phyloP scores from a whole-genome alignment of 768 basidiomycete species.

The Mycena kentingensis region DNA sequence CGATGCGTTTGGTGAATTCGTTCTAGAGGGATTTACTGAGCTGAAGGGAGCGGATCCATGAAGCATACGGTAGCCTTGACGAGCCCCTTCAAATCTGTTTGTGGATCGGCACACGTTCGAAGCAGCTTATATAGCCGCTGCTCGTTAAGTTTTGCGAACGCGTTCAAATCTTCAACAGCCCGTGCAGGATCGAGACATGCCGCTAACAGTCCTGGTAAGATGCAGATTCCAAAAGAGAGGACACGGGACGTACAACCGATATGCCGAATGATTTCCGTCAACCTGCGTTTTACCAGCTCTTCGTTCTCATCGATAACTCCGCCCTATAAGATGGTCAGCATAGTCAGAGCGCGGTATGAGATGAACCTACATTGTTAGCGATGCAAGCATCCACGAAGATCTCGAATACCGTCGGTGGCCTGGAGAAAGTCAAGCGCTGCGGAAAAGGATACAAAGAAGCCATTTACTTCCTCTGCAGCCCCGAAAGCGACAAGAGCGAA shows the following conservation, averaged over 20 bases:
- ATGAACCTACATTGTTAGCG: slow-evolving; percentile 75
- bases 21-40: slow-evolving; percentile 54
- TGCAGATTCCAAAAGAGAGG: background rate
- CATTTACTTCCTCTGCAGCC: slow-evolving; percentile 64
- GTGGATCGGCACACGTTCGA: slow-evolving; percentile 78
- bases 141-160: slow-evolving; percentile 89
- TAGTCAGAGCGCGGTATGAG: background rate
- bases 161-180: slow-evolving; percentile 72
- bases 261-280: slow-evolving; percentile 57
- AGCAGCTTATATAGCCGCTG: slow-evolving; percentile 81
- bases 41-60: background rate
- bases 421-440: slow-evolving; percentile 27
- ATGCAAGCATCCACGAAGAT: slow-evolving; percentile 73
- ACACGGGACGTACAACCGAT: slow-evolving; percentile 55
- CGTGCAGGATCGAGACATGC: slow-evolving; percentile 71
- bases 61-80: slow-evolving; percentile 71
- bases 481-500: slow-evolving; percentile 60
- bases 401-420: slow-evolving; percentile 71
- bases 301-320: slow-evolving; percentile 88
- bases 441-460: slow-evolving; percentile 1
- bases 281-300: slow-evolving; percentile 54
- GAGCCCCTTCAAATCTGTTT: slow-evolving; percentile 78
- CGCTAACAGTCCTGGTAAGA: slow-evolving; percentile 33
- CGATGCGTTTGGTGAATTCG: slow-evolving; percentile 78
- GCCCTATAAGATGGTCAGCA: slow-evolving; percentile 53